Base-by-base conservation (phyloP, 371 early-diverging fungal species). In the Lichtheimia ramosa region DNA sequence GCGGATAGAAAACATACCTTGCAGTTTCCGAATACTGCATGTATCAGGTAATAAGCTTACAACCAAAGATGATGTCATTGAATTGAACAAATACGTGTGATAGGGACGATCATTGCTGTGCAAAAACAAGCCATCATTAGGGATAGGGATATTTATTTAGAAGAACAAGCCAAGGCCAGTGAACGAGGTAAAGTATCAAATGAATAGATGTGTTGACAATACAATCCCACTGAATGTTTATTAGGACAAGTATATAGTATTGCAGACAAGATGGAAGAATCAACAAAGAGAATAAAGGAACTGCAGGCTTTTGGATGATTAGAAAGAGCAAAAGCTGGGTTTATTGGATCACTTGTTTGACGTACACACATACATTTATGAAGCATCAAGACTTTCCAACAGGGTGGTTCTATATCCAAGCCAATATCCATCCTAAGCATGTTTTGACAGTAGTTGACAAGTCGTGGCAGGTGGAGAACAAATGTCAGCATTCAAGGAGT, bases 81-180 rank as follows among this genome's bases (percentile, higher is more conserved):
- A 8, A 34, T 34, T 34, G 34, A 34, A 34, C 8, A 0, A 46
- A 7, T n/a, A n/a, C 46, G 46, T 15, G 25, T 16, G 21, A 12
- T 25, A 65, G 68, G 69, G 10, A 69, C 78, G 0, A 57, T 77
- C 8, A 70, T 77, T 16, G 59, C 54, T 54, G 65, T 74, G 20
- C 78, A 77, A 56, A 71, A 65, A 28, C 58, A 61, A 16, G 73
- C 75, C 7, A 73, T 77, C 49, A 64, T 71, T 8, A 56, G 72
- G 54, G 71, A 77, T 53, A 65, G 71, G 40, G 54, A 28, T 16
- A 62, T 67, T n/a, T 77, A 70, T 58, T 20, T 77, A 25, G 65
- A 68, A 46, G 66, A 73, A 58, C 66, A 69, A 48, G 56, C 48
- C 20, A 51, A 63, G n/a, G 60, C 63, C 25, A 66, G 66, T 25